Percentiles rank a stretch among this genome's conserved stretches.
These are phyloP conservation scores for Raddia distichophylla DNA, from an alignment of 176 grass and related monocot genomes.

Conservation along the genomic window DNA sequence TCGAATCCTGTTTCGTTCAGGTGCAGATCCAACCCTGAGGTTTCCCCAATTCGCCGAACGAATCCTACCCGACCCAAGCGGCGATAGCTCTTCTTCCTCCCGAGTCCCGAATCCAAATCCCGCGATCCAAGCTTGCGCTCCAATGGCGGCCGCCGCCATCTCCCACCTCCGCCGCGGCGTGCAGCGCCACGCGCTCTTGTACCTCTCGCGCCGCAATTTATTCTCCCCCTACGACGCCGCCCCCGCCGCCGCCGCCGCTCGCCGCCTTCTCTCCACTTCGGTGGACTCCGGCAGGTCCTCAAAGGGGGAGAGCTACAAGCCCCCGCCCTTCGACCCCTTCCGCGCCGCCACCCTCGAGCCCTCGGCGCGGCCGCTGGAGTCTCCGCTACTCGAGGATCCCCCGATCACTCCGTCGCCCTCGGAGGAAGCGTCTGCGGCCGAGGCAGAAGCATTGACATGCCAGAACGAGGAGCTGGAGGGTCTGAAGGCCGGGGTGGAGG, in stretches of 20 bases:
- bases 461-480: conserved; percentile 38
- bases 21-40: neutral
- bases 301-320: conserved; percentile 44
- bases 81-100: conserved; percentile 29
- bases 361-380: conserved; percentile 44
- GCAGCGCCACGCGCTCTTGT: conserved; percentile 48
- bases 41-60: neutral
- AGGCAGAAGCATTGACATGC: conserved; percentile 29
- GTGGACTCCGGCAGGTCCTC: conserved; percentile 34
- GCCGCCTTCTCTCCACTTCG: conserved; percentile 51
- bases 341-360: conserved; percentile 44
- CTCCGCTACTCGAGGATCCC: conserved; percentile 44
- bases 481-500: conserved; percentile 50
- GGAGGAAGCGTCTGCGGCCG: conserved; percentile 33
- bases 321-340: conserved; percentile 57
- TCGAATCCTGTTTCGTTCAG: neutral
- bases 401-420: conserved; percentile 3
- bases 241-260: conserved; percentile 30
- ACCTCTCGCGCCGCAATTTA: conserved; percentile 41
- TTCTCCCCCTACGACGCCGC: conserved; percentile 28
- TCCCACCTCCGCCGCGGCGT: conserved; percentile 52
- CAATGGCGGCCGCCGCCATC: conserved; percentile 51
- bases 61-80: conserved; percentile 21
- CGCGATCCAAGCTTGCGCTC: conserved; percentile 10
- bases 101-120: conserved; percentile 46